These are phyloP conservation scores for Ganoderma lingzhi DNA, from an alignment of 1,284 basidiomycete genomes.

Conservation along the genomic window DNA sequence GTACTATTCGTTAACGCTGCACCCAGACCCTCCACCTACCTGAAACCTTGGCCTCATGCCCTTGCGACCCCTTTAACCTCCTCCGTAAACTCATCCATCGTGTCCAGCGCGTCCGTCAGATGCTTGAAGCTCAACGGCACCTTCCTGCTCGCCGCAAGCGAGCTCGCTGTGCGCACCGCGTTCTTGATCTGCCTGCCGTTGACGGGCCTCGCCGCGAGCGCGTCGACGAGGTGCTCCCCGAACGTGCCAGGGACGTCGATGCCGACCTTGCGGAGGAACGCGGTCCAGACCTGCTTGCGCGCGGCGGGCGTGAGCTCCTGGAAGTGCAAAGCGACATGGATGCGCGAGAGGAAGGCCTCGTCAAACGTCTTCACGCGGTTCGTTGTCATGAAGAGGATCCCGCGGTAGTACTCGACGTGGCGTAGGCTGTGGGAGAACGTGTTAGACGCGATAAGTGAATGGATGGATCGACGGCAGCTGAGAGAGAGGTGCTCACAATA, in stretches of 20 bases:
- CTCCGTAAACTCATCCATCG: conserved; percentile 62
- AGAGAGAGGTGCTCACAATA: conserved; percentile 49
- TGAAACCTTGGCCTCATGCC: not conserved
- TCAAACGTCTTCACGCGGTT: conserved; percentile 71
- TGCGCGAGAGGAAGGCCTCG: conserved; percentile 71
- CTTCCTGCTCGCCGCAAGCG: conserved; percentile 56
- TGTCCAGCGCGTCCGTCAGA: conserved; percentile 62
- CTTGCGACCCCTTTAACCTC: conserved; percentile 47
- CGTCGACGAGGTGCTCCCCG: conserved; percentile 48
- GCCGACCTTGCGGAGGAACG: conserved; percentile 54
- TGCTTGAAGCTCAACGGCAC: conserved; percentile 53
- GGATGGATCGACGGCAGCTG: too few relatives aligned
- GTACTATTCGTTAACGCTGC: not conserved
- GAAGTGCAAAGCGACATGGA: conserved; percentile 70
- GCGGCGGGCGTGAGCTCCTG: conserved; percentile 56
- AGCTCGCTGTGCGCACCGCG: conserved; percentile 63
- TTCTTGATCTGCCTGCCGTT: conserved; percentile 73
- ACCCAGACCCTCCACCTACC: not conserved
- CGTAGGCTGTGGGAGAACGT: too few relatives aligned
- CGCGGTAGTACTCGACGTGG: conserved; percentile 68
- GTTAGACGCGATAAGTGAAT: too few relatives aligned
- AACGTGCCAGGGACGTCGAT: conserved; percentile 36
- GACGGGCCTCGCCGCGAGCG: conserved; percentile 54
- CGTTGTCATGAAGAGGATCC: conserved; percentile 75
- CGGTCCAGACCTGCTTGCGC: conserved; percentile 61